Evolutionary conservation across 1,284 basidiomycete species (phyloP).

Genomic region (Heterobasidion occidentale): DNA sequence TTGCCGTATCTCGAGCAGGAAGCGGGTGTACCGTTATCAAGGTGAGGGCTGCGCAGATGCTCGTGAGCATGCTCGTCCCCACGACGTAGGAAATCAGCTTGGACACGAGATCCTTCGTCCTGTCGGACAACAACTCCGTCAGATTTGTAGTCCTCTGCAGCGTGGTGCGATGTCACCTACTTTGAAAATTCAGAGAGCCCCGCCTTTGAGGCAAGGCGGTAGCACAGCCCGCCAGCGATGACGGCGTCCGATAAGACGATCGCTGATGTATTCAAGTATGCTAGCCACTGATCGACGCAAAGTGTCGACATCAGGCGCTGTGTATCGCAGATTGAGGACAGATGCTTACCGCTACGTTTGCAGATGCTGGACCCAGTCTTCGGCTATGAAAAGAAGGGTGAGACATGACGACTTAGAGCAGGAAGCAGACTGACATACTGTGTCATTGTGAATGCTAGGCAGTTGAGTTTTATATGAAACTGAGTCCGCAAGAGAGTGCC

Average conservation of each 20-base stretch:
- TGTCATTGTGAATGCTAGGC: background rate
- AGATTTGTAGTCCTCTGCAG: too few species aligned
- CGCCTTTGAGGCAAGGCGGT: background rate
- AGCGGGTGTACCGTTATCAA: background rate
- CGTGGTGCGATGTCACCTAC: background rate
- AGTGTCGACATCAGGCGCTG: background rate
- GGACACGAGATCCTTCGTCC: background rate
- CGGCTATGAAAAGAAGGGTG: background rate
- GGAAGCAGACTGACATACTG: background rate
- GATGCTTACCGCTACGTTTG: background rate
- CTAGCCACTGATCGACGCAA: background rate
- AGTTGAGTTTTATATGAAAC: too few species aligned
- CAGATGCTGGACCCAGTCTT: background rate
- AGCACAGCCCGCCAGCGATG: background rate
- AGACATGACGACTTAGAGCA: background rate
- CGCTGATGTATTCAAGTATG: background rate
- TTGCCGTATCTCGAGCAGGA: background rate
- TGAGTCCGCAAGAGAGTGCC: too few species aligned
- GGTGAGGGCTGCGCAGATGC: background rate
- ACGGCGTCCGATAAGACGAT: background rate
- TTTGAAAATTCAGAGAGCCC: background rate
- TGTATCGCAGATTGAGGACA: too few species aligned
- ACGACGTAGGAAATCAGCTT: background rate
- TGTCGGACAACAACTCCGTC: background rate
- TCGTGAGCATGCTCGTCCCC: background rate